Evolutionary conservation across 2,329 filamentous ascomycete genomes (phyloP).

Genomic region (Hypoxylon sp.): DNA sequence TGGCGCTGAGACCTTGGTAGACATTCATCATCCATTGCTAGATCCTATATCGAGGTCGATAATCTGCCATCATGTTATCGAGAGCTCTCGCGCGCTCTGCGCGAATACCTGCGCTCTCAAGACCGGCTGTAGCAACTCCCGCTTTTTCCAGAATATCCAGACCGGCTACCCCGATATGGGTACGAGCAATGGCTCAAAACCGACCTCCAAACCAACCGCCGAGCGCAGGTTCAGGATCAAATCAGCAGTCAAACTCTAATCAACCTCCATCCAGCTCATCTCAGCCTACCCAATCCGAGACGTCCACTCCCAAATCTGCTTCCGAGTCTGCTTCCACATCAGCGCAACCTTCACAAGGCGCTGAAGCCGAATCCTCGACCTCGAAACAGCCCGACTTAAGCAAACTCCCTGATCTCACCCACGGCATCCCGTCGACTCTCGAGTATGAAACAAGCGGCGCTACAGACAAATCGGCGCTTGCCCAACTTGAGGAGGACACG

Average conservation of each 20-base stretch:
- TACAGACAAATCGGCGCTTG: constrained; percentile 56
- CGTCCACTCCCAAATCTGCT: background rate
- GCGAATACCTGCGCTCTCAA: constrained; percentile 53
- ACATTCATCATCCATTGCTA: constrained; percentile 10
- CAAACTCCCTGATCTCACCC: constrained; percentile 90
- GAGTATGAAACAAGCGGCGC: constrained; percentile 77
- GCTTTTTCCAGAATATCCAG: constrained; percentile 53
- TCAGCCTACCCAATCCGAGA: constrained; percentile 8
- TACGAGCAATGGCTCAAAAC: constrained; percentile 61
- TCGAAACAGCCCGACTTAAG: constrained; percentile 66
- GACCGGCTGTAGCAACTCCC: constrained; percentile 47
- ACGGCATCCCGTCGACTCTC: constrained; percentile 93
- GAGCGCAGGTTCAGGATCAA: constrained; percentile 16
- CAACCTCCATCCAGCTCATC: constrained; percentile 18
- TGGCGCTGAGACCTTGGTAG: constrained; percentile 14
- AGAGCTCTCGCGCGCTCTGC: constrained; percentile 58
- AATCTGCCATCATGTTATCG: constrained; percentile 56
- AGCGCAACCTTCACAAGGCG: constrained; percentile 34
- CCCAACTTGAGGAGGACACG: constrained; percentile 57
- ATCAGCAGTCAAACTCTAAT: constrained; percentile 34
- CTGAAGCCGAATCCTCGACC: constrained; percentile 31
- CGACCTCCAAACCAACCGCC: constrained; percentile 45
- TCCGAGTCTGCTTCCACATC: constrained; percentile 32
- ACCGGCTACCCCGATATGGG: constrained; percentile 58
- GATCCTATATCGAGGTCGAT: constrained; percentile 11